Evolutionary conservation across 1,284 basidiomycete genomes (phyloP), one percentile per base, ranked within the genome.

Genomic region (Apiotrichum laibachii): DNA sequence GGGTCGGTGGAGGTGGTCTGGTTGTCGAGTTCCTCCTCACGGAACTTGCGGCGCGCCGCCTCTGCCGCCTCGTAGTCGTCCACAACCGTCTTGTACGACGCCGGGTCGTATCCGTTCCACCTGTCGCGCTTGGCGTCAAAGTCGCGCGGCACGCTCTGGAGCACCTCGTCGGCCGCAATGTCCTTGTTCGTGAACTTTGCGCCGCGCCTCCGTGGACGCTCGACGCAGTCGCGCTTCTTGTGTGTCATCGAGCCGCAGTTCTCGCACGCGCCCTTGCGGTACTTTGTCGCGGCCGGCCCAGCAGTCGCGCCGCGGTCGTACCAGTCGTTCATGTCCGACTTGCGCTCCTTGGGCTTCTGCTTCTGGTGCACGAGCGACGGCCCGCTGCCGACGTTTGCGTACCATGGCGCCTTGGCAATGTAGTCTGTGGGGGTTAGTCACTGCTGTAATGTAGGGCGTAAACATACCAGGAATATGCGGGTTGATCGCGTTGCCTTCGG

Each of bases 211-310:
- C 96, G 85, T 26, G 96, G 96, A 56, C 96, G 85, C 79, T 99
- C 96, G 50, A 99, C 83, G 77, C 96, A 99, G 76, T 99, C 96
- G 68, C 85, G 81, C 61, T 83, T 85, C 79, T 90, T 89, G 82
- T 99, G 96, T 2, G 92, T 90, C 84, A 97, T 88, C 18, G 95
- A 90, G 59, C 95, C 95, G 71, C 95, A 99, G 76, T 99, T 99
- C 81, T 96, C 93, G 81, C 95, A 99, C 35, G 95, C 96, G 37
- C 95, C 95, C 76, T 96, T 95, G 67, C 96, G 85, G 76, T 89
- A 99, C 79, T 96, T 97, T 73, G 91, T 97, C 43, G 93, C 90
- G 1, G 90, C 90, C 0, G 92, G 90, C 4, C 89, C 92, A 0
- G 88, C 86, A 65, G 86, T 88, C 13, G 83, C 84, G n/a, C 92